These are phyloP conservation scores for Rhizodiscina lignyota DNA, from an alignment of 495 filamentous ascomycete genomes.

Conservation along the genomic window DNA sequence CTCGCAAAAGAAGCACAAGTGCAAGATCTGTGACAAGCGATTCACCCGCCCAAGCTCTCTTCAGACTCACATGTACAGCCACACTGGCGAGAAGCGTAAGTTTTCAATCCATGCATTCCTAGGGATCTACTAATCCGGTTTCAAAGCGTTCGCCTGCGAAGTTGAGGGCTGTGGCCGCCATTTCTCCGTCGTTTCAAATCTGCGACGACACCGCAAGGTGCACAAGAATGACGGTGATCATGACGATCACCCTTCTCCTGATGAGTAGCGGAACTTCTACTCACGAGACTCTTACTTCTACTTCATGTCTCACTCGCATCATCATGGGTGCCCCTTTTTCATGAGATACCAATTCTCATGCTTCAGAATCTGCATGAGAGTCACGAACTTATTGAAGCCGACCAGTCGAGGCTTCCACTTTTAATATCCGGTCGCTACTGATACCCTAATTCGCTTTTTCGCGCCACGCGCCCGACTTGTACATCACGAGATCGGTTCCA, in stretches of 20 bases:
- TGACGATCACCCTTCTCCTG: conserved; percentile 19
- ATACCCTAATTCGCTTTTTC: too few relatives aligned
- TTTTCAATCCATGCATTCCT: conserved; percentile 25
- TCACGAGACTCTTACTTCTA: not conserved
- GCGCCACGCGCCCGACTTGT: too few relatives aligned
- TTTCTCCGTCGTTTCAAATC: conserved; percentile 95
- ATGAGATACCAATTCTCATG: too few relatives aligned
- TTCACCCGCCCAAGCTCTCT: conserved; percentile 93
- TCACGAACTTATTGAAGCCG: too few relatives aligned
- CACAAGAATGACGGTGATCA: conserved; percentile 64
- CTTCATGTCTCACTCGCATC: too few relatives aligned
- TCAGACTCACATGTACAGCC: conserved; percentile 98
- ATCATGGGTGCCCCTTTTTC: too few relatives aligned
- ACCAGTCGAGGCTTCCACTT: too few relatives aligned
- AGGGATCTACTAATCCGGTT: conserved; percentile 1
- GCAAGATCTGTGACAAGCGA: conserved; percentile 97
- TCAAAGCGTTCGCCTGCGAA: conserved; percentile 76
- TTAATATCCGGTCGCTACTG: not conserved
- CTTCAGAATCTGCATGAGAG: too few relatives aligned
- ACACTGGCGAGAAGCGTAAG: conserved; percentile 98
- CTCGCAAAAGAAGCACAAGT: conserved; percentile 99
- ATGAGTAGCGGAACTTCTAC: conserved; percentile 11
- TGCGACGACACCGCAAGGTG: conserved; percentile 89
- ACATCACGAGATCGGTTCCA: too few relatives aligned
- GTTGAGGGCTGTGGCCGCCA: conserved; percentile 90